Evolutionary conservation across 2,329 filamentous ascomycete species (phyloP), one percentile per base, ranked within the genome.

Genomic region (Geosmithia putterillii): DNA sequence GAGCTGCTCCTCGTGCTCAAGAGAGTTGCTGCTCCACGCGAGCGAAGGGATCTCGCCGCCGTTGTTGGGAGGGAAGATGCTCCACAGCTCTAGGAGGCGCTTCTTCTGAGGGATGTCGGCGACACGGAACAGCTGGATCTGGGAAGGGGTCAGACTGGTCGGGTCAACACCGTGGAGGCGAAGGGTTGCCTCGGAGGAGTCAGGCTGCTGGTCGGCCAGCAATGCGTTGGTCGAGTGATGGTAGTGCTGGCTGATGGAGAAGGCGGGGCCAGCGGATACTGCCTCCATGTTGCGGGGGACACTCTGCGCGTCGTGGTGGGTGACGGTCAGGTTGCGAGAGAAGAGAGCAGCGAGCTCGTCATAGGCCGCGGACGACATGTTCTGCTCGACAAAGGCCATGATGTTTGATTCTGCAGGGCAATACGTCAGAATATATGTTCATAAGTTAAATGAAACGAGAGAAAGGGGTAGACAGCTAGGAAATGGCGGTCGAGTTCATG

Each of bases 331-430:
- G 58, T 85, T 84, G 51, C 78, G 79, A 42, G 83, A 74, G 61
- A 95, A 88, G 54, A 94, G 79, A 46, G 75, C 69, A n/a, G 82
- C 75, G 32, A 95, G 81, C 52, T 94, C 88, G 50, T 94, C 85
- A 57, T 89, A 80, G 54, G 79, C 74, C 61, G 83, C 78, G 10
- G 28, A 32, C 28, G 28, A 14, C 66, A 76, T 73, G 44, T 46
- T 52, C 56, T 60, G 53, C 50, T 63, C 64, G 49, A 63, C 49
- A 52, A 63, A 64, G 46, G 59, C 62, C 63, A 67, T 67, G 41
- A 45, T 52, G 54, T 56, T 32, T 32, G 10, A 9, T 32, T 9
- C 6, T 32, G 28, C 3, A 14, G 15, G 28, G 28, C 10, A 6
- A 12, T 9, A 12, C 15, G 28, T 32, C 3, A 32, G 28, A 32